Evolutionary conservation across 2,329 filamentous ascomycete species (phyloP).

Genomic region (Alternaria brassicicola): DNA sequence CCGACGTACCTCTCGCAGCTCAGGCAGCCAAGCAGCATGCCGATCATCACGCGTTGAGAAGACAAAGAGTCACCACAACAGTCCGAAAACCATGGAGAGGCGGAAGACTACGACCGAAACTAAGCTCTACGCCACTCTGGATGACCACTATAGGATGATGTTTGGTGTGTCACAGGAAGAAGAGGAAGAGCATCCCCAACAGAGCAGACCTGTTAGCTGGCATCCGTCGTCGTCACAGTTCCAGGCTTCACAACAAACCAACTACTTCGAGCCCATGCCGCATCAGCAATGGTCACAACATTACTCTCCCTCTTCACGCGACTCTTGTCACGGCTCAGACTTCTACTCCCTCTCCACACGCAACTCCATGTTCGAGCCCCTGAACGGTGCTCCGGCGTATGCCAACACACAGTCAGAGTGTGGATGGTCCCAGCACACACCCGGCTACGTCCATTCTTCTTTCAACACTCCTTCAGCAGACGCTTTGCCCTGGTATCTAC

Average conservation of each 20-base stretch:
- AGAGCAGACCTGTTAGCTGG: conserved; percentile 71
- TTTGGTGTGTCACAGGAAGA: conserved; percentile 45
- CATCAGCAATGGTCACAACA: conserved; percentile 39
- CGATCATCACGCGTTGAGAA: conserved; percentile 49
- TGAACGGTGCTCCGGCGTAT: conserved; percentile 20
- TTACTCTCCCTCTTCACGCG: conserved; percentile 29
- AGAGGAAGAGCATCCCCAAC: conserved; percentile 33
- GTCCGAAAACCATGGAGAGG: conserved; percentile 45
- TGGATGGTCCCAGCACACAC: conserved; percentile 38
- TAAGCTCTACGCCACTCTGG: conserved; percentile 49
- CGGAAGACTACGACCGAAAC: conserved; percentile 47
- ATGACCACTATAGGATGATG: conserved; percentile 52
- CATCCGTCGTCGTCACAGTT: conserved; percentile 67
- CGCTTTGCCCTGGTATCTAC: conserved; percentile 45
- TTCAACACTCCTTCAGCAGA: conserved; percentile 41
- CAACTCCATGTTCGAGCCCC: conserved; percentile 39
- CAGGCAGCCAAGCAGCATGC: conserved; percentile 31
- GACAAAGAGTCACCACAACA: conserved; percentile 49
- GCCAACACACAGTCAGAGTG: conserved; percentile 26
- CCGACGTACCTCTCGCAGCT: conserved; percentile 43
- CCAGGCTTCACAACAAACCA: conserved; percentile 26
- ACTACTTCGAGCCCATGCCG: conserved; percentile 30
- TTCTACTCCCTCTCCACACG: conserved; percentile 46
- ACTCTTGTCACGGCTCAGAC: conserved; percentile 40
- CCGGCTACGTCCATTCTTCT: conserved; percentile 35